These are phyloP conservation scores for Mortierella antarctica DNA, from an alignment of 192 early-diverging fungal genomes.

Conservation along the genomic window DNA sequence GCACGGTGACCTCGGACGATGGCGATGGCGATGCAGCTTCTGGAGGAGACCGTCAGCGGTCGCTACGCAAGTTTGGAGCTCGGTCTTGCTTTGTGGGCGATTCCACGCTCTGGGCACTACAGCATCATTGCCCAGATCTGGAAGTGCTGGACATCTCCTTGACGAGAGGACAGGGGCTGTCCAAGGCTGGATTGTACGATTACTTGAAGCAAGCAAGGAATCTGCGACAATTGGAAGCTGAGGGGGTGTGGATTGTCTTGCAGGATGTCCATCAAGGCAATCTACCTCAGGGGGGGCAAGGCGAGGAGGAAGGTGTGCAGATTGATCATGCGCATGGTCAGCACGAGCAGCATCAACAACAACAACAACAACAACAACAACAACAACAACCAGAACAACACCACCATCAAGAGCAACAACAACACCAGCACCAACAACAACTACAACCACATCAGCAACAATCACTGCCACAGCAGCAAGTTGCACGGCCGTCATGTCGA, in stretches of 20 bases:
- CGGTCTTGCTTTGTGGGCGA: constrained; percentile 23
- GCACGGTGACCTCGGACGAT: too few species aligned
- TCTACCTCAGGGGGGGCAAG: too few species aligned
- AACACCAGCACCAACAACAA: not conserved
- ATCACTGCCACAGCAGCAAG: not conserved
- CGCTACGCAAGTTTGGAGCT: constrained; percentile 24
- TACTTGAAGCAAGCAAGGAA: constrained; percentile 5
- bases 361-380: not conserved
- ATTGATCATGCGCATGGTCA: too few species aligned
- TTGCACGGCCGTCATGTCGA: not conserved
- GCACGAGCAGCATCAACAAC: too few species aligned
- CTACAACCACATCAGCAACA: constrained; percentile 3
- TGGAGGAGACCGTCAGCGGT: not conserved
- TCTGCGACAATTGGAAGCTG: constrained; percentile 19
- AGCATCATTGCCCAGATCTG: constrained; percentile 7
- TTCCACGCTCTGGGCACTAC: constrained; percentile 5
- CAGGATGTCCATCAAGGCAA: not conserved
- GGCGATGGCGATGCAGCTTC: too few species aligned
- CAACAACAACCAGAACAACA: not conserved
- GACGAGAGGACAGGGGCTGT: constrained; percentile 1
- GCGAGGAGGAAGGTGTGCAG: too few species aligned
- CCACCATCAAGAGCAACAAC: not conserved
- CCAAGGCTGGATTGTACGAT: constrained; percentile 2
- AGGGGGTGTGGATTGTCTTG: constrained; percentile 29
- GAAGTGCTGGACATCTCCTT: constrained; percentile 37